phyloP scores from a whole-genome alignment of 768 basidiomycete species.

The Artomyces pyxidatus region DNA sequence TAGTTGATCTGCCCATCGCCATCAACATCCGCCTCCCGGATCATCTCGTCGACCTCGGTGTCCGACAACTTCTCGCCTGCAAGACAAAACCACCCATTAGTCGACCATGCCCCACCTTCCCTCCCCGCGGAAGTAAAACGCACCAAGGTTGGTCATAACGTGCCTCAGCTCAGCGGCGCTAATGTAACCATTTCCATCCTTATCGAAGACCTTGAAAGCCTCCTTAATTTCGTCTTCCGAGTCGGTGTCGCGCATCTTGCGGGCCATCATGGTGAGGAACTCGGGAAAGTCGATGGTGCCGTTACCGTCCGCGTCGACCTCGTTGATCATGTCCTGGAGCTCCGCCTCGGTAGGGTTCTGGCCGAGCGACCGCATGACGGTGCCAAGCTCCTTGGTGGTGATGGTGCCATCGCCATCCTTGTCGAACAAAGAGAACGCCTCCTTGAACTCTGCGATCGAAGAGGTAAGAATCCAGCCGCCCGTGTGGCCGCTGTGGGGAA shows the following conservation, averaged over 20 bases:
- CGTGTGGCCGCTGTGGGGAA: background rate
- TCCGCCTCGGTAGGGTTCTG: slow-evolving; percentile 92
- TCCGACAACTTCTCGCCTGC: slow-evolving; percentile 83
- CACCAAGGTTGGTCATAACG: slow-evolving; percentile 88
- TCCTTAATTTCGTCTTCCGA: slow-evolving; percentile 92
- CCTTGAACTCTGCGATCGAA: slow-evolving; percentile 82
- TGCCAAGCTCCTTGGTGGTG: slow-evolving; percentile 84
- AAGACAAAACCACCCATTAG: too few relatives aligned
- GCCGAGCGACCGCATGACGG: slow-evolving; percentile 88
- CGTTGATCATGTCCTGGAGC: slow-evolving; percentile 93
- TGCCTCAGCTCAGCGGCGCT: slow-evolving; percentile 78
- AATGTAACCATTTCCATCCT: slow-evolving; percentile 91
- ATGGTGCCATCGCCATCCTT: slow-evolving; percentile 94
- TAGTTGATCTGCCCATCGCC: slow-evolving; percentile 94
- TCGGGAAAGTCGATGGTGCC: slow-evolving; percentile 79
- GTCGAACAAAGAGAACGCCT: slow-evolving; percentile 97
- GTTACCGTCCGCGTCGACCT: slow-evolving; percentile 85
- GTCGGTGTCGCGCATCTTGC: slow-evolving; percentile 89
- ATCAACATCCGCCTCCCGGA: slow-evolving; percentile 90
- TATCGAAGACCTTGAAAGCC: slow-evolving; percentile 97
- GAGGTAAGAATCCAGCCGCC: background rate
- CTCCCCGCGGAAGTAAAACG: slow-evolving; percentile 17
- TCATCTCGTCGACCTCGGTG: slow-evolving; percentile 91
- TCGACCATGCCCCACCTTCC: too few relatives aligned
- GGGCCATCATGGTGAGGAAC: slow-evolving; percentile 78